These are phyloP conservation scores for Diaporthe sp. DNA, from an alignment of 2,329 filamentous ascomycete genomes.

Conservation along the genomic window DNA sequence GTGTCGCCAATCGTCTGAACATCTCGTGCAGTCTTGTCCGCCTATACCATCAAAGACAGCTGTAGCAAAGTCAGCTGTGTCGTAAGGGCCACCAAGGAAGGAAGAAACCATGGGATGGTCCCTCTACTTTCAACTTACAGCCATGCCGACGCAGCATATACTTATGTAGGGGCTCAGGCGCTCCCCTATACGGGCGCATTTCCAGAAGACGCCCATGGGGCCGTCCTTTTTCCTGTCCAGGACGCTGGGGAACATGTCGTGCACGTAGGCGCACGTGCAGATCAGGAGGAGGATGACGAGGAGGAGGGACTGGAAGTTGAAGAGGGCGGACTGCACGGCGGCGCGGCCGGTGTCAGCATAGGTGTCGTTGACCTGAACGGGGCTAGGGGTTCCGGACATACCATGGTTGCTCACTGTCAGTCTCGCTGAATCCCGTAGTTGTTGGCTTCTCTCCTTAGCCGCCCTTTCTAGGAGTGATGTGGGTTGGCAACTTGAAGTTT, in stretches of 20 bases:
- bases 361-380: neutral
- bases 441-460: neutral
- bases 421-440: neutral
- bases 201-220: conserved; percentile 92
- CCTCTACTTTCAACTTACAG: conserved; percentile 68
- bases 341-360: conserved; percentile 33
- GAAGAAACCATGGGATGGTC: too few relatives aligned
- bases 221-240: conserved; percentile 91
- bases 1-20: conserved; percentile 24
- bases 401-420: conserved; percentile 45
- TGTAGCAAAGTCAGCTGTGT: conserved; percentile 11
- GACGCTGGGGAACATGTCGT: conserved; percentile 88
- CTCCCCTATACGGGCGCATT: conserved; percentile 93
- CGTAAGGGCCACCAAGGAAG: conserved; percentile 7
- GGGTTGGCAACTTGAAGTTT: neutral
- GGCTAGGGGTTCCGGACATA: conserved; percentile 32
- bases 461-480: neutral
- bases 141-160: conserved; percentile 94
- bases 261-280: conserved; percentile 94
- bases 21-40: neutral
- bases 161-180: conserved; percentile 95
- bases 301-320: conserved; percentile 98
- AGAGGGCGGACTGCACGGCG: conserved; percentile 88
- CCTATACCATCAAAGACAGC: conserved; percentile 40
- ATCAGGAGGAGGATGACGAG: conserved; percentile 95